Percentiles rank a stretch among this genome's conserved stretches.
phyloP scores from a whole-genome alignment of 495 filamentous ascomycete genomes.

The Tuber umbilicatum region DNA sequence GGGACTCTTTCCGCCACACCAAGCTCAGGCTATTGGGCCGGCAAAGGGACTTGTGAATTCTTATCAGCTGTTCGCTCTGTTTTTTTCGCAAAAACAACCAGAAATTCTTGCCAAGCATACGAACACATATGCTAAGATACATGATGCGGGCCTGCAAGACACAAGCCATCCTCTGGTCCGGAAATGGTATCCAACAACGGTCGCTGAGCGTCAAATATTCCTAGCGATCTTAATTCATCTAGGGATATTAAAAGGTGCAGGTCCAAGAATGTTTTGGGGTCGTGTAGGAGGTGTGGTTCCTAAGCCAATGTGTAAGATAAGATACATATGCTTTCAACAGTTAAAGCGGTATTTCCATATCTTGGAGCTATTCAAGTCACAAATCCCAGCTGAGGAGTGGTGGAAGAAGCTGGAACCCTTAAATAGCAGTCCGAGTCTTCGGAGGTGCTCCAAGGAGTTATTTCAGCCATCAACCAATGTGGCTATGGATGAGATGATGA shows the following conservation, averaged over 20 bases:
- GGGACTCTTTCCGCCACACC: too few species aligned
- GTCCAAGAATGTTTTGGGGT: background rate
- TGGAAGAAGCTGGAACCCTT: constrained; percentile 7
- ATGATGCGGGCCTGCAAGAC: background rate
- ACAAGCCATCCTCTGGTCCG: background rate
- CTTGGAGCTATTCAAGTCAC: background rate
- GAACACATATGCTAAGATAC: background rate
- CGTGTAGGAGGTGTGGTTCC: too few species aligned
- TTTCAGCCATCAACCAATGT: background rate
- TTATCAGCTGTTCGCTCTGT: too few species aligned
- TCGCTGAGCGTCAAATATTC: background rate
- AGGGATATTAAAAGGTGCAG: background rate
- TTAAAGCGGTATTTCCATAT: constrained; percentile 7
- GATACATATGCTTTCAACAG: constrained; percentile 5
- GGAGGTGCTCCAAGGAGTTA: background rate
- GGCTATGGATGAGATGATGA: constrained; percentile 17
- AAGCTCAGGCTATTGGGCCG: too few species aligned
- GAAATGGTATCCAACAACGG: background rate
- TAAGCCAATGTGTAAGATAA: constrained; percentile 4
- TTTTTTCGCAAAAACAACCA: too few species aligned
- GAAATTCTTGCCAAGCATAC: background rate
- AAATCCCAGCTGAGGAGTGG: background rate
- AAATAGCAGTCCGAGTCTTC: constrained; percentile 3
- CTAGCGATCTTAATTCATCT: background rate
- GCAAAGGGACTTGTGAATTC: too few species aligned